phyloP scores from a whole-genome alignment of 2,329 filamentous ascomycete genomes.

The Calonectria honghensis region DNA sequence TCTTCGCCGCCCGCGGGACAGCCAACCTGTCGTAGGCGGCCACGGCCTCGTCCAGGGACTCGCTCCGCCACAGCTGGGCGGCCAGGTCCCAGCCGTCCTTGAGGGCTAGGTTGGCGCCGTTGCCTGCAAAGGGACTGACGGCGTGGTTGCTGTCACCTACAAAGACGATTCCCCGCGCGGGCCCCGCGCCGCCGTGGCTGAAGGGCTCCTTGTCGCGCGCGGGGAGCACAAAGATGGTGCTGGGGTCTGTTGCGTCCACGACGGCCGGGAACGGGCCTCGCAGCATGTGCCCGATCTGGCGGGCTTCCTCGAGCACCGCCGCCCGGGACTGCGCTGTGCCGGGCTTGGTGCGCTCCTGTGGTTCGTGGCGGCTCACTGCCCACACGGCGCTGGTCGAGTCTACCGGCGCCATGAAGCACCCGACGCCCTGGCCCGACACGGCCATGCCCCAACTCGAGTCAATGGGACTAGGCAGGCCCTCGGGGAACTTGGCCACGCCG shows the following conservation, averaged over 20 bases:
- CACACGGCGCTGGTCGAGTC: conserved; percentile 62
- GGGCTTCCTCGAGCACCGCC: conserved; percentile 56
- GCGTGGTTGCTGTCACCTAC: conserved; percentile 68
- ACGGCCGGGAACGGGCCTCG: conserved; percentile 61
- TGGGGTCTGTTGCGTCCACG: conserved; percentile 60
- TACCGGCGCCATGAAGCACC: conserved; percentile 63
- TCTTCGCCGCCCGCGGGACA: conserved; percentile 56
- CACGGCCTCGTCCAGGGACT: conserved; percentile 54
- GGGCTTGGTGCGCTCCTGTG: conserved; percentile 39
- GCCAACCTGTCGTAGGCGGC: conserved; percentile 58
- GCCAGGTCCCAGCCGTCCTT: conserved; percentile 66
- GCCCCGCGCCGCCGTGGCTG: conserved; percentile 20
- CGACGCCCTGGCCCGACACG: conserved; percentile 58
- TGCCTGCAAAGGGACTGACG: conserved; percentile 66
- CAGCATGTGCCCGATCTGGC: conserved; percentile 57
- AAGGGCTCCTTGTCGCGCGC: conserved; percentile 66
- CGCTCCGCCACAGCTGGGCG: conserved; percentile 55
- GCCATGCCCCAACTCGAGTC: conserved; percentile 60
- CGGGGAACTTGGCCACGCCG: conserved; percentile 58
- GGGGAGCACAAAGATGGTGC: conserved; percentile 60
- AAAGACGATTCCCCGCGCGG: conserved; percentile 58
- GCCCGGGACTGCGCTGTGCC: conserved; percentile 46
- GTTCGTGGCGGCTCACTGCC: conserved; percentile 59
- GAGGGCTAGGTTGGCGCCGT: conserved; percentile 66
- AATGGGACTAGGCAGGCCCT: conserved; percentile 56